Base-by-base conservation (phyloP, 345 rosid genomes). In the Acer campestre region DNA sequence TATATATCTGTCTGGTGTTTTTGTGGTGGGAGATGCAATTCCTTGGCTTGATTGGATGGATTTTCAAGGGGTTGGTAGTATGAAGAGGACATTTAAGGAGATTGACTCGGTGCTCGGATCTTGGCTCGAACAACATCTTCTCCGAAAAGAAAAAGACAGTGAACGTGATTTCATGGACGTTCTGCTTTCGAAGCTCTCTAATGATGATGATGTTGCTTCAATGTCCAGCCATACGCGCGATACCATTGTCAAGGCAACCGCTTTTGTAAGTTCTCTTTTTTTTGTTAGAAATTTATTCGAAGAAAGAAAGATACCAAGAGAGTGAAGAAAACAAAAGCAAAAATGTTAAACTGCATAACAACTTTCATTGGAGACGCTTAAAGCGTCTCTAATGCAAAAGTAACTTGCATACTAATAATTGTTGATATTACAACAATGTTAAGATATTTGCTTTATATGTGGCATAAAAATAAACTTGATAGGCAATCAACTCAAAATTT, bases 31-130 rank as follows among this genome's bases (percentile, higher is more conserved):
- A 3, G 96, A 91, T 61, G 85, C 81, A 8, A 20, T 91, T 72
- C 91, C 92, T 16, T 88, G 89, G 85, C 79, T 87, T 3, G 93
- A 85, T 66, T 85, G 92, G 91, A 42, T 90, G 55, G 95, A 92
- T 80, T 66, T 85, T 49, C 29, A 31, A 14, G 90, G 90, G 10
- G 79, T 86, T 5, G 11, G 75, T 35, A 69, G 81, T 23, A 93
- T 93, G 94, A 91, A 87, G 78, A 78, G 74, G 63, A 79, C 82
- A 0, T 83, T 82, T 12, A 86, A 84, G 72, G 89, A 86, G 75
- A 31, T 90, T 27, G 94, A 93, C 70, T 53, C 59, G 1, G 69
- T 85, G n/a, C 75, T 90, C 22, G 80, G 81, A n/a, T 79, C 38
- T 1, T 93, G 96, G 96, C 80, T 91, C 38, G 82, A 89, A 5